Conservation (phyloP, 2,329 filamentous ascomycete species). For the Botryotinia globosa region DNA sequence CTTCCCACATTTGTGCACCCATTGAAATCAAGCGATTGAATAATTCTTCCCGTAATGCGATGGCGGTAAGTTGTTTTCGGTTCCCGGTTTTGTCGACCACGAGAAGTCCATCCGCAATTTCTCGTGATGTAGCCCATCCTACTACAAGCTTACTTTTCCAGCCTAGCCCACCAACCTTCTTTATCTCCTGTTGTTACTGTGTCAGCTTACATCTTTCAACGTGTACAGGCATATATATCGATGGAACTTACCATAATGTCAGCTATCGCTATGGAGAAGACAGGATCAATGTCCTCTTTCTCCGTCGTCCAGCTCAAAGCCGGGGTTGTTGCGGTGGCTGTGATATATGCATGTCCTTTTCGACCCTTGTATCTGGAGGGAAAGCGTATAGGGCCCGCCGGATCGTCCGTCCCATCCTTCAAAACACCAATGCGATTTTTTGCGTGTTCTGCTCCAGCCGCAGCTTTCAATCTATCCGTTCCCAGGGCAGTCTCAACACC, state of each 20-base stretch:
- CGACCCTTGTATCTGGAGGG: slow-evolving; percentile 67
- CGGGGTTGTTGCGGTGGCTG: slow-evolving; percentile 63
- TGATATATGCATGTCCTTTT: slow-evolving; percentile 70
- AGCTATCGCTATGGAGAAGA: slow-evolving; percentile 67
- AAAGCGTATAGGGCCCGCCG: slow-evolving; percentile 72
- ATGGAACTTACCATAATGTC: slow-evolving; percentile 52
- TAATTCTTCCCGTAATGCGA: slow-evolving; percentile 70
- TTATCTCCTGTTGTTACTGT: slow-evolving; percentile 51
- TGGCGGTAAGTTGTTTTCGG: slow-evolving; percentile 64
- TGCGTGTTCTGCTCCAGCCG: slow-evolving; percentile 56
- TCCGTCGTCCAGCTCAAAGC: slow-evolving; percentile 52
- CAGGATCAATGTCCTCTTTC: slow-evolving; percentile 52
- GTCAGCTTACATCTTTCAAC: background rate
- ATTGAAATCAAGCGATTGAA: slow-evolving; percentile 78
- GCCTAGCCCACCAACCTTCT: slow-evolving; percentile 76
- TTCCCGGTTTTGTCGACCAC: slow-evolving; percentile 46
- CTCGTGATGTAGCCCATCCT: slow-evolving; percentile 70
- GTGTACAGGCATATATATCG: background rate
- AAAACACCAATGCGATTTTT: slow-evolving; percentile 71
- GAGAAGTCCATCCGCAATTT: slow-evolving; percentile 69
- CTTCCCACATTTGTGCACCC: slow-evolving; percentile 80
- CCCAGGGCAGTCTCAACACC: slow-evolving; percentile 70
- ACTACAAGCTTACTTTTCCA: slow-evolving; percentile 85
- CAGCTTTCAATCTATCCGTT: slow-evolving; percentile 65
- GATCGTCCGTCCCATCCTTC: slow-evolving; percentile 43